These are phyloP conservation scores for Triglochin maritima DNA, from an alignment of 106 monocot species.

Conservation along the genomic window DNA sequence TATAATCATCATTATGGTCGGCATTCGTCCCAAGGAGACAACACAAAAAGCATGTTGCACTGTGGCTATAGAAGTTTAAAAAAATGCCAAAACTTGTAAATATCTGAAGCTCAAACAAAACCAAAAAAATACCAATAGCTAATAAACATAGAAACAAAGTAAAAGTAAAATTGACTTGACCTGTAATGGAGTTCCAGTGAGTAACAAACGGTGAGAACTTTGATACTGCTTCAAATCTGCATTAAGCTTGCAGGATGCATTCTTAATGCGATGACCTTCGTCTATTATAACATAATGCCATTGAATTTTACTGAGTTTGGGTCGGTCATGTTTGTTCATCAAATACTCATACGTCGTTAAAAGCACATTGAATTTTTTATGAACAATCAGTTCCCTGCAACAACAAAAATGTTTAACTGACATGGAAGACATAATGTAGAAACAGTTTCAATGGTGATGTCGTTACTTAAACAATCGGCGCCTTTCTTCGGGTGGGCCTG, in stretches of 20 bases:
- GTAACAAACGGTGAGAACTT: constrained; percentile 76
- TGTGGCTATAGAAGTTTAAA: too few species aligned
- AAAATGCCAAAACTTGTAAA: too few species aligned
- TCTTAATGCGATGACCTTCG: constrained; percentile 99
- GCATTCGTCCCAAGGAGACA: too few species aligned
- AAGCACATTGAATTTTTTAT: constrained; percentile 93
- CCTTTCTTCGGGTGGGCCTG: constrained; percentile 93
- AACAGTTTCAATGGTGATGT: neutral
- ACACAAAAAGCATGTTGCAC: too few species aligned
- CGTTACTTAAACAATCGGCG: constrained; percentile 82
- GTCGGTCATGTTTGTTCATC: constrained; percentile 99
- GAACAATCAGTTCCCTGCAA: constrained; percentile 83
- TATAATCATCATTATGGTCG: too few species aligned
- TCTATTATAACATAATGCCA: constrained; percentile 99
- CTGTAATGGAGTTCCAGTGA: constrained; percentile 99
- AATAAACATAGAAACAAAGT: neutral
- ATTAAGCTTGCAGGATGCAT: constrained; percentile 99
- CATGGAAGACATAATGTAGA: neutral
- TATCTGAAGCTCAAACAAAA: too few species aligned
- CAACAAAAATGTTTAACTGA: constrained; percentile 10
- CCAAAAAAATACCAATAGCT: too few species aligned
- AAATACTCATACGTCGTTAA: constrained; percentile 95
- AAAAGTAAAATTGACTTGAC: constrained; percentile 19
- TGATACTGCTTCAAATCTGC: constrained; percentile 95
- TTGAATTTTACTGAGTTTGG: constrained; percentile 91